A percentile compares a stretch with the other conserved stretches of the same genome.
Conservation (phyloP, 2,329 filamentous ascomycete species). For the Gaeumannomyces tritici region DNA sequence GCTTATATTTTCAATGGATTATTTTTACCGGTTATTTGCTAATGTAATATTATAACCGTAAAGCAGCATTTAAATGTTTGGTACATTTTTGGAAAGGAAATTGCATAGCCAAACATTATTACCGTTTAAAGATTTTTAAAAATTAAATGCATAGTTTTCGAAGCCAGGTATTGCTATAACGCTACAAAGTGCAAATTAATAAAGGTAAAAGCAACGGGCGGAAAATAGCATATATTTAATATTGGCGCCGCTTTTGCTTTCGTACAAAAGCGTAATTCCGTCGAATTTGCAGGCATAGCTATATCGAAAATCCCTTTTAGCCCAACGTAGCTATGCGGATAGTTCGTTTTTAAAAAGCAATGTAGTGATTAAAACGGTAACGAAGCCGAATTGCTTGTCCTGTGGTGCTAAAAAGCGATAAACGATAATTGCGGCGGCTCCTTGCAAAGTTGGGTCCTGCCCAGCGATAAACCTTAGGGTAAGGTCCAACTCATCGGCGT, state of each 20-base stretch:
- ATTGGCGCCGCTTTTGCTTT: conserved; percentile 5
- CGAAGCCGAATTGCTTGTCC: not conserved
- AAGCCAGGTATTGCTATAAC: conserved; percentile 19
- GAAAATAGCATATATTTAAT: conserved; percentile 12
- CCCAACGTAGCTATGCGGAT: not conserved
- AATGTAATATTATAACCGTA: conserved; percentile 21
- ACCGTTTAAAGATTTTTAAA: conserved; percentile 15
- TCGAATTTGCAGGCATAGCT: conserved; percentile 8
- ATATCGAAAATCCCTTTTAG: not conserved
- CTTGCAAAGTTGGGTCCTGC: not conserved
- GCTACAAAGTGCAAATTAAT: conserved; percentile 7
- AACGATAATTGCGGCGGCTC: not conserved
- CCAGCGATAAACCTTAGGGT: not conserved
- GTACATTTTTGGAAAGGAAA: conserved; percentile 14
- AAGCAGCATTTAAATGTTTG: conserved; percentile 14
- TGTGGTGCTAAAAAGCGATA: not conserved
- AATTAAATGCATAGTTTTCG: conserved; percentile 17
- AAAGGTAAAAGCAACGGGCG: conserved; percentile 3
- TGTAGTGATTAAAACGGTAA: not conserved
- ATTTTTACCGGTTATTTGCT: conserved; percentile 10
- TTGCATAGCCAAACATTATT: conserved; percentile 20
- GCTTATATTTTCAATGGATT: conserved; percentile 4
- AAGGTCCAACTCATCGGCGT: not conserved
- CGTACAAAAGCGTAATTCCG: conserved; percentile 17
- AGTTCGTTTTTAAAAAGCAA: not conserved